A percentile compares a stretch with the other conserved stretches of the same genome.
Conservation (phyloP, 2,329 filamentous ascomycete species). For the Fusarium robinianum region DNA sequence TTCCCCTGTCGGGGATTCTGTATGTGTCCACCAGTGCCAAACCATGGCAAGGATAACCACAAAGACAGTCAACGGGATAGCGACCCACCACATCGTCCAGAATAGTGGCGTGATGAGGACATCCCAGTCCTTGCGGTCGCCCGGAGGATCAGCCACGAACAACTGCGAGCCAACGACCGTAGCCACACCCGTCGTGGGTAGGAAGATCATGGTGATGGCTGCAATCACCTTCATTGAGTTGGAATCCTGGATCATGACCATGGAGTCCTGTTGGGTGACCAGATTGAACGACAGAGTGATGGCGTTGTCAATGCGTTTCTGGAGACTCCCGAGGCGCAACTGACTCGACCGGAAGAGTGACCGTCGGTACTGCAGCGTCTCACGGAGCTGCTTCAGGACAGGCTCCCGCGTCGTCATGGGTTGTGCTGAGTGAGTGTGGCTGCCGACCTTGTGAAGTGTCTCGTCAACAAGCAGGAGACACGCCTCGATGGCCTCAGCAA, state of each 20-base stretch:
- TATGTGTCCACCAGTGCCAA: constrained; percentile 40
- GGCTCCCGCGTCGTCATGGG: constrained; percentile 7
- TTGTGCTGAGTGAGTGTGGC: constrained; percentile 3
- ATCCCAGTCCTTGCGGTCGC: constrained; percentile 29
- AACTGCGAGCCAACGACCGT: constrained; percentile 39
- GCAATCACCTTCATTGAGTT: constrained; percentile 46
- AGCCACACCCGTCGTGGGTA: constrained; percentile 45
- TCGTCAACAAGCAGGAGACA: constrained; percentile 34
- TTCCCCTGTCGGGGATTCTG: constrained; percentile 27
- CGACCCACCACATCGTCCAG: constrained; percentile 39
- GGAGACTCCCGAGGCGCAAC: constrained; percentile 41
- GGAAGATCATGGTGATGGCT: constrained; percentile 44
- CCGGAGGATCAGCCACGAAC: constrained; percentile 27
- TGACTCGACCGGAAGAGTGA: constrained; percentile 44
- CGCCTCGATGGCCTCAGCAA: constrained; percentile 37
- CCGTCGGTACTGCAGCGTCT: constrained; percentile 39
- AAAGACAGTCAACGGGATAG: constrained; percentile 37
- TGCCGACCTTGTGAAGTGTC: constrained; percentile 21
- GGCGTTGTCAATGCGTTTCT: constrained; percentile 43
- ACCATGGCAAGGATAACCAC: constrained; percentile 31
- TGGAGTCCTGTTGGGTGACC: constrained; percentile 44
- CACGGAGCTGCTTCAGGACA: constrained; percentile 34
- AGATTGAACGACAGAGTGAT: constrained; percentile 44
- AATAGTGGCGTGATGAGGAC: constrained; percentile 35
- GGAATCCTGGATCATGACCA: constrained; percentile 42